Base-by-base conservation (phyloP, 306 rosid genomes). In the Corylus americana region DNA sequence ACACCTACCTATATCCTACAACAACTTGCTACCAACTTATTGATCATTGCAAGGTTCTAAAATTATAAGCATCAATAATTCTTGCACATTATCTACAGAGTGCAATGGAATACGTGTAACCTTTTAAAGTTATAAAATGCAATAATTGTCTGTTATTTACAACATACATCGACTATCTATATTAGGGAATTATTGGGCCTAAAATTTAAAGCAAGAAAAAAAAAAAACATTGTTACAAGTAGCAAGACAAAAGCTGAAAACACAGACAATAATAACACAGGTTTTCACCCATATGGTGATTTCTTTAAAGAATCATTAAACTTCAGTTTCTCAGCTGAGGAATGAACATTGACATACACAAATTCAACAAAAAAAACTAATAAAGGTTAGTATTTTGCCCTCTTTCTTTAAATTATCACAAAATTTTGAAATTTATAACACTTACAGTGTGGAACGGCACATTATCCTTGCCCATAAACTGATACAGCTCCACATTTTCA, bases 391-490 rank as follows among this genome's bases (percentile, higher is more conserved):
- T 58, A 10, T 25, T 22, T 58, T 35, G 11, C 70, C 9, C 70
- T 63, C 45, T 42, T 42, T 63, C n/a, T 63, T 63, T 13, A 8
- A 6, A 11, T 31, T 16, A 63, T 29, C 45, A 14, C 45, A 25
- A 63, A 5, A 31, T 8, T 75, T 31, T 11, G 20, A 3, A 22
- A 16, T 74, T 48, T 72, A 18, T 81, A 73, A 31, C 55, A 73
- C 98, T 80, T 84, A 95, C 98, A 50, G 98, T 95, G 87, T 95
- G 98, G 89, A 95, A 95, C 55, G 98, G 98, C 83, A 93, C 98
- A 78, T 92, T 95, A 80, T 95, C 98, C 91, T 95, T 95, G 81
- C 98, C 98, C 98, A 95, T 95, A 83, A 93, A 93, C 79, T 95
- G 98, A 87, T 86, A 95, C 77, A 95, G 54, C 87, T 93, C 98